Conservation (phyloP, 257 asterid genomes). For the Lycium barbarum region DNA sequence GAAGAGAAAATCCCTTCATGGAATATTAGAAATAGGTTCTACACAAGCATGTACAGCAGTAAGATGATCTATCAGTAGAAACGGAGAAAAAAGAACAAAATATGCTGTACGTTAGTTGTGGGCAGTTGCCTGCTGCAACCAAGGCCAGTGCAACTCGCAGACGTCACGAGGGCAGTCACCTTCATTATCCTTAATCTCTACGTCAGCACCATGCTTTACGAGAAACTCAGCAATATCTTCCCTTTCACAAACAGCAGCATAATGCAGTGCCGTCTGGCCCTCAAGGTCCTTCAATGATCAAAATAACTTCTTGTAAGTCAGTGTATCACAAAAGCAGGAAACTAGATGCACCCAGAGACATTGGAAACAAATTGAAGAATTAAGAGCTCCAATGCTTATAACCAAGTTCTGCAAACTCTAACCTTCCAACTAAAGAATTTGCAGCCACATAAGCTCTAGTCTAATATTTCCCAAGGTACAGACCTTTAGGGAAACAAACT, state of each 20-base stretch:
- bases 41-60: conserved; percentile 47
- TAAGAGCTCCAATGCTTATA: not conserved
- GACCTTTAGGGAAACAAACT: not conserved
- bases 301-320: not conserved
- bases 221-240: conserved; percentile 75
- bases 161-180: conserved; percentile 80
- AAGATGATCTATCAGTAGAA: conserved; percentile 37
- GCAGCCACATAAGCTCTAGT: conserved; percentile 2
- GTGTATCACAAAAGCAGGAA: not conserved
- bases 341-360: not conserved
- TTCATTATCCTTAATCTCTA: conserved; percentile 68
- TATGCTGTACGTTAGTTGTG: conserved; percentile 32
- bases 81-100: conserved; percentile 17
- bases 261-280: conserved; percentile 92
- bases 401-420: conserved; percentile 2
- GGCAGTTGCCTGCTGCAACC: conserved; percentile 55
- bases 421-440: not conserved
- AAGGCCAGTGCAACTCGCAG: conserved; percentile 74
- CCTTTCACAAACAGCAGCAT: conserved; percentile 95
- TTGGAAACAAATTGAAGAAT: not conserved
- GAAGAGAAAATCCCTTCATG: conserved; percentile 14
- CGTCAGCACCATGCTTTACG: conserved; percentile 77
- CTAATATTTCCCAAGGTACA: conserved; percentile 1
- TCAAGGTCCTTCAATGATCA: conserved; percentile 71
- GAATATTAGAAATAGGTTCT: conserved; percentile 12